Percentiles rank a stretch among this genome's conserved stretches.
Conservation (phyloP, 129 eudicot genomes). For the Daucus carota region DNA sequence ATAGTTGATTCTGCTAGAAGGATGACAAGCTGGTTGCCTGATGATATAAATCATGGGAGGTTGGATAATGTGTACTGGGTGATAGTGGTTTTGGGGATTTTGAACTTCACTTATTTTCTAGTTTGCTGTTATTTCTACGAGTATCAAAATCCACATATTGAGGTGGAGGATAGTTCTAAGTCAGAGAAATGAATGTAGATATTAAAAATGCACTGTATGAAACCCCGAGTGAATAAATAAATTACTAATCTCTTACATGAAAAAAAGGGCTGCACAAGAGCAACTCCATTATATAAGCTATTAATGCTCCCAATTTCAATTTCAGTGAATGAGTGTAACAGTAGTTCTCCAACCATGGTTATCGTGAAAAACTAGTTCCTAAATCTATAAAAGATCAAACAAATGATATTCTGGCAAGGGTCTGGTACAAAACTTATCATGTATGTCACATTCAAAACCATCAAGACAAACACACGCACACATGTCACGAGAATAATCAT, state of each 20-base stretch:
- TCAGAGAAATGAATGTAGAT: not conserved
- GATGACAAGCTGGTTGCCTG: conserved; percentile 40
- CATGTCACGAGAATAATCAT: not conserved
- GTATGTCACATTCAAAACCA: not conserved
- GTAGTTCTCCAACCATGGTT: too few species aligned
- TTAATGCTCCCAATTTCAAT: too few species aligned
- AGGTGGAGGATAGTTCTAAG: not conserved
- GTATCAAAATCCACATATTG: conserved; percentile 25
- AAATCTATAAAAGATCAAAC: not conserved
- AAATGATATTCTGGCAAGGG: not conserved
- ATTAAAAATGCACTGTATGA: not conserved
- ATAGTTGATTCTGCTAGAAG: conserved; percentile 28
- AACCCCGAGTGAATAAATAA: not conserved
- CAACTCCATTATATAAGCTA: too few species aligned
- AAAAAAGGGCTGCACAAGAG: too few species aligned
- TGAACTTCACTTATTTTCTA: conserved; percentile 46
- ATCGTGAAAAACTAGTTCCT: too few species aligned
- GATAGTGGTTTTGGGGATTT: conserved; percentile 23
- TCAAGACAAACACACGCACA: not conserved
- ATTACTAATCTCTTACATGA: not conserved
- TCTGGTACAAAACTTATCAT: not conserved
- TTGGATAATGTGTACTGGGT: conserved; percentile 49
- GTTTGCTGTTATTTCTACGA: conserved; percentile 41
- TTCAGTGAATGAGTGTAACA: too few species aligned
- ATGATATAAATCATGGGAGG: conserved; percentile 46